Evolutionary conservation across 164 flowering plant genomes (phyloP).

Genomic region (Kingdonia uniflora): DNA sequence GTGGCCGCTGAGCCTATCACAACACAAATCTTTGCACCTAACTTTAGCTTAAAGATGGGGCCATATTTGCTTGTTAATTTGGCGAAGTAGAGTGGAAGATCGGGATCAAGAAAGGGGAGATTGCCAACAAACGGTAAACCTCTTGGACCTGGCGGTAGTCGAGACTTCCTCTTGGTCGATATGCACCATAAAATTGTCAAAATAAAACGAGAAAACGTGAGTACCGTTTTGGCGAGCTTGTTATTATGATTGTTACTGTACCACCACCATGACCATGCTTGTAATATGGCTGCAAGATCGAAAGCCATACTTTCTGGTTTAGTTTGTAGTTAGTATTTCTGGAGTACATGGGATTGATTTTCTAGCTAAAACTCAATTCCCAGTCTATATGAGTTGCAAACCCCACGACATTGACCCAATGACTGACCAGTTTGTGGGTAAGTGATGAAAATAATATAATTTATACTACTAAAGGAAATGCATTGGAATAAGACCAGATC

Average conservation of each 20-base stretch:
- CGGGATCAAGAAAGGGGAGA: constrained; percentile 34
- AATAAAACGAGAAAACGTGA: not conserved
- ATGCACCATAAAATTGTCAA: not conserved
- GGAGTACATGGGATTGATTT: too few species aligned
- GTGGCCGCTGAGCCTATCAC: constrained; percentile 29
- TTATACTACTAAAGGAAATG: too few species aligned
- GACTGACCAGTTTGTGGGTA: too few species aligned
- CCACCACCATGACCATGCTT: constrained; percentile 4
- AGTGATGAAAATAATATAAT: too few species aligned
- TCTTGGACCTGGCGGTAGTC: constrained; percentile 38
- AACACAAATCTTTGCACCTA: constrained; percentile 28
- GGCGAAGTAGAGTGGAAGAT: constrained; percentile 35
- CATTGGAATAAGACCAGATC: too few species aligned
- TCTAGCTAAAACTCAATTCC: too few species aligned
- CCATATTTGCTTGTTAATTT: constrained; percentile 25
- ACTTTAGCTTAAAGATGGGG: constrained; percentile 27
- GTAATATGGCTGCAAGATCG: too few species aligned
- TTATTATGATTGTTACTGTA: not conserved
- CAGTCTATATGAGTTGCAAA: too few species aligned
- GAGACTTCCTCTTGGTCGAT: constrained; percentile 1
- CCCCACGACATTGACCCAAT: too few species aligned
- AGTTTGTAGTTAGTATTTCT: too few species aligned
- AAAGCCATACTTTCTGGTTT: not conserved
- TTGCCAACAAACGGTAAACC: constrained; percentile 40
- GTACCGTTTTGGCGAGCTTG: not conserved